phyloP scores from a whole-genome alignment of 139 green algal species.

The Dunaliella primolecta region DNA sequence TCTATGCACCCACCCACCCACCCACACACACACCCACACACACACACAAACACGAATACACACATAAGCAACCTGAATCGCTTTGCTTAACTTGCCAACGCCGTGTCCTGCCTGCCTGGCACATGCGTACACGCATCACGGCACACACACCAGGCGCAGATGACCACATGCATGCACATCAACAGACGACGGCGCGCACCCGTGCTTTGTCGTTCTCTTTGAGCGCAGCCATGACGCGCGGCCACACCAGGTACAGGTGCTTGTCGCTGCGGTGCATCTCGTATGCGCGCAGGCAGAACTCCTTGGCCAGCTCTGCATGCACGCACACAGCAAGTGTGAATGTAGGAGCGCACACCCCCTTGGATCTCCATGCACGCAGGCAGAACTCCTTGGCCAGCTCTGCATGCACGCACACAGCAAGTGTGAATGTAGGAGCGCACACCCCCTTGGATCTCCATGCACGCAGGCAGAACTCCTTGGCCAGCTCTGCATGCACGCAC shows the following conservation, averaged over 20 bases:
- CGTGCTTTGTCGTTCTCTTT: slow-evolving; percentile 46
- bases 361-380: slow-evolving; percentile 44
- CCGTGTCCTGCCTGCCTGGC: no score
- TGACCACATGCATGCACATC: no score
- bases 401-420: neutral
- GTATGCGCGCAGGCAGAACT: slow-evolving; percentile 44
- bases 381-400: slow-evolving; percentile 37
- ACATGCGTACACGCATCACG: no score
- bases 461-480: slow-evolving; percentile 32
- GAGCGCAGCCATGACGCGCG: slow-evolving; percentile 38
- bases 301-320: slow-evolving; percentile 30
- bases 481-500: slow-evolving; percentile 23
- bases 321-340: neutral
- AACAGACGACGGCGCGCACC: no score
- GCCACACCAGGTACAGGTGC: slow-evolving; percentile 49
- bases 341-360: slow-evolving; percentile 16
- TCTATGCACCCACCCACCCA: no score
- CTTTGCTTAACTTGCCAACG: no score
- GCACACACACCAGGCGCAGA: no score
- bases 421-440: slow-evolving; percentile 7
- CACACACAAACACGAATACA: no score
- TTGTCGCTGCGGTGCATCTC: slow-evolving; percentile 49
- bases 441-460: no score
- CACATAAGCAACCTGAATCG: no score
- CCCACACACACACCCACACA: no score